phyloP scores from a whole-genome alignment of 164 flowering plant genomes.

The Protea cynaroides region DNA sequence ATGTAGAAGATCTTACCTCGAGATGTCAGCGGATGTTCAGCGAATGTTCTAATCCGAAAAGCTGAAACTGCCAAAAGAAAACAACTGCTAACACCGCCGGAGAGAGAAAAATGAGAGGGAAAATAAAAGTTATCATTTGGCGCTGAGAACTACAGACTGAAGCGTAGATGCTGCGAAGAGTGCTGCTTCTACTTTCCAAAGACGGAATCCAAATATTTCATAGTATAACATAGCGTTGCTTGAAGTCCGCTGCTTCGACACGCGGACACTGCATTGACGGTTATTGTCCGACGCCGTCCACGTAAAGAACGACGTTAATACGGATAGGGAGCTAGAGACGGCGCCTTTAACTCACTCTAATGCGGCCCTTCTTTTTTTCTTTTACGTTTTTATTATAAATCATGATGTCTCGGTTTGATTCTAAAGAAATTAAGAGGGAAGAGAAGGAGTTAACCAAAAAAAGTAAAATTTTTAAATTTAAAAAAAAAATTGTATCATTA shows the following conservation, averaged over 20 bases:
- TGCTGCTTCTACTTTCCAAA: conserved; percentile 8
- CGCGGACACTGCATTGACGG: too few species aligned
- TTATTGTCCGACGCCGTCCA: too few species aligned
- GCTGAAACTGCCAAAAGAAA: conserved; percentile 18
- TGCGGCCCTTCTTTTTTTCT: too few species aligned
- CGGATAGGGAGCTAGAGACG: too few species aligned
- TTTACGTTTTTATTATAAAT: too few species aligned
- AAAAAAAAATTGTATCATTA: too few species aligned
- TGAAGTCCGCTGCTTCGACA: conserved; percentile 21
- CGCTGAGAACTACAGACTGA: background rate
- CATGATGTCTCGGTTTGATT: too few species aligned
- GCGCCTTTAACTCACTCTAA: too few species aligned
- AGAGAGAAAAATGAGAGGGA: conserved; percentile 4
- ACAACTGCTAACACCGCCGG: conserved; percentile 1
- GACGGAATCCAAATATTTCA: conserved; percentile 23
- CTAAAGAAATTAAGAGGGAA: too few species aligned
- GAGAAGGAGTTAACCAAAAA: too few species aligned
- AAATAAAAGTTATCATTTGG: background rate
- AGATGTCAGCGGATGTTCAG: conserved; percentile 4
- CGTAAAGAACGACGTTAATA: too few species aligned
- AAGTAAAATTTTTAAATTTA: too few species aligned
- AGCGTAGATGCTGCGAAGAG: background rate
- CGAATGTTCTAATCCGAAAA: conserved; percentile 18
- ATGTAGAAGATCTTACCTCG: conserved; percentile 3
- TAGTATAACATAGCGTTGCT: conserved; percentile 1